phyloP scores from a whole-genome alignment of 2,329 filamentous ascomycete genomes.

The Apiospora koreana region DNA sequence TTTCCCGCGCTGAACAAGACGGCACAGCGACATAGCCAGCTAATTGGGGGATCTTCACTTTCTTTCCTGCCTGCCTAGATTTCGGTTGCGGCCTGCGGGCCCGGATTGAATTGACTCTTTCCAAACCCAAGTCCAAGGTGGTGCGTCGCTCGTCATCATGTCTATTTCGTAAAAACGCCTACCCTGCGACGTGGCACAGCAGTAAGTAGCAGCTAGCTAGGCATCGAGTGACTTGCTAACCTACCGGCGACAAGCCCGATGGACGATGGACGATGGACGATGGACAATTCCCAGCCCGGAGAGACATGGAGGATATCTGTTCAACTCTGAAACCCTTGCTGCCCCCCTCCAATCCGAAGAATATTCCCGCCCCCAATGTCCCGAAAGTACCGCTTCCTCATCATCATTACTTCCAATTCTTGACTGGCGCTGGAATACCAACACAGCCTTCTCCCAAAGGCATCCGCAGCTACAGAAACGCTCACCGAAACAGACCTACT shows the following conservation, averaged over 20 bases:
- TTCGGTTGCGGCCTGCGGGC: neutral
- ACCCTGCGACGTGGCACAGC: neutral
- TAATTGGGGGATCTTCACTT: neutral
- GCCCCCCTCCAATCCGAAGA: neutral
- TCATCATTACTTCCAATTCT: neutral
- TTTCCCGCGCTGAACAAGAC: neutral
- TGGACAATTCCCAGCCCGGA: too few relatives aligned
- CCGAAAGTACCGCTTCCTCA: neutral
- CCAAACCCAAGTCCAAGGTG: neutral
- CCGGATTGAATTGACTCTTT: neutral
- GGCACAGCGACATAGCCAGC: neutral
- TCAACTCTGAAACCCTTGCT: neutral
- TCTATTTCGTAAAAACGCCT: neutral
- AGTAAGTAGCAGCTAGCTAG: neutral
- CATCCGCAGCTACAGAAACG: neutral
- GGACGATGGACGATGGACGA: neutral
- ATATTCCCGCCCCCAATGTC: neutral
- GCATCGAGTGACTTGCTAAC: neutral
- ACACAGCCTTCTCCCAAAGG: neutral
- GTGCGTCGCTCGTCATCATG: neutral
- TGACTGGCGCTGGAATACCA: neutral
- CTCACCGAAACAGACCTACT: neutral
- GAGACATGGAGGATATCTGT: neutral
- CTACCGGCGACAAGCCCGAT: neutral
- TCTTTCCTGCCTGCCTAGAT: neutral